These are phyloP conservation scores for Gracilaria vermiculophylla DNA, from an alignment of 23 red algal species.

Conservation along the genomic window DNA sequence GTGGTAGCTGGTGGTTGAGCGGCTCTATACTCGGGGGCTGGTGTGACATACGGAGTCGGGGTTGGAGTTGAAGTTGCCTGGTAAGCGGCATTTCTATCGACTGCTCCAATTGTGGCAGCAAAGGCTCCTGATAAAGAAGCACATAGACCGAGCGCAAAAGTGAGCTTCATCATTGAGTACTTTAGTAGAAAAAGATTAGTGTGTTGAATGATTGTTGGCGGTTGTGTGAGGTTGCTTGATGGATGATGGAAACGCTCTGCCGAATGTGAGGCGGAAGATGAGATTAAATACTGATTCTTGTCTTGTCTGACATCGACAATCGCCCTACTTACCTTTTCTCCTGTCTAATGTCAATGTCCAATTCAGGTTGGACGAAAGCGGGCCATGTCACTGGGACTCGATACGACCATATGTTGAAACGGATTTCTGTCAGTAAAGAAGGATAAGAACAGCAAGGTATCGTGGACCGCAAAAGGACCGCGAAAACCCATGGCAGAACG, in stretches of 20 bases:
- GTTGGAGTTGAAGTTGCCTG: background rate
- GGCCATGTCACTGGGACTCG: background rate
- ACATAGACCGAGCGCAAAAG: background rate
- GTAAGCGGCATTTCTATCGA: background rate
- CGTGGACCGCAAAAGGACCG: background rate
- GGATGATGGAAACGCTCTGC: background rate
- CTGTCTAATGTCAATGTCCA: background rate
- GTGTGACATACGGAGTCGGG: background rate
- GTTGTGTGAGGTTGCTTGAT: background rate
- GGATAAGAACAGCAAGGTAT: background rate
- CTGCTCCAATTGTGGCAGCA: background rate
- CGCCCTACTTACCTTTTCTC: background rate
- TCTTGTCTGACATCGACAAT: background rate
- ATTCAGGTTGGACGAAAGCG: background rate
- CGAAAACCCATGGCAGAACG: background rate
- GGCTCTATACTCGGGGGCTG: background rate
- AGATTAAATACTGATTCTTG: background rate
- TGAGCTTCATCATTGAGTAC: background rate
- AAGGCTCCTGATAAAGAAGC: conserved; percentile 1
- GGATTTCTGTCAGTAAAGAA: background rate
- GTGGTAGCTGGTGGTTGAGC: background rate
- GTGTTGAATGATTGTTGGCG: background rate
- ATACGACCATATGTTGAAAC: background rate
- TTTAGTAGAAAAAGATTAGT: background rate
- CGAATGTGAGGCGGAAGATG: background rate